Conservation (phyloP, 805 yeast species). For the Saturnispora sanitii region DNA sequence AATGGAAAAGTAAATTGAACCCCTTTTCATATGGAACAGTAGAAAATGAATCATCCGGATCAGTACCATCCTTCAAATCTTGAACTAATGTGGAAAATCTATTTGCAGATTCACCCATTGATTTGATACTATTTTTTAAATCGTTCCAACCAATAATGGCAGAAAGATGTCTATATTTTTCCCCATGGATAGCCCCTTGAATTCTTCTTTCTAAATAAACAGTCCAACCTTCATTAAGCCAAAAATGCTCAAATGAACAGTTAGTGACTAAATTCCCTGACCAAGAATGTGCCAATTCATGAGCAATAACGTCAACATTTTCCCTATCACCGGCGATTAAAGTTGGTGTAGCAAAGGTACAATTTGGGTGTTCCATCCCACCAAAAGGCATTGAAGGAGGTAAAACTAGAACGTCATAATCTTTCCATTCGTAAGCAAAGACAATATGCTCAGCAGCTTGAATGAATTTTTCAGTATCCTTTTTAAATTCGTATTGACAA, state of each 20-base stretch:
- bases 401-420: constrained; percentile 69
- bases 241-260: constrained; percentile 87
- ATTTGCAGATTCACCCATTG: constrained; percentile 46
- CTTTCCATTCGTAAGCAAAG: constrained; percentile 76
- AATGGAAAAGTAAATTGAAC: constrained; percentile 61
- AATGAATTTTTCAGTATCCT: constrained; percentile 74
- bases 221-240: constrained; percentile 96
- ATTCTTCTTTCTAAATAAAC: constrained; percentile 85
- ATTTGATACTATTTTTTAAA: constrained; percentile 51
- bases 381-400: constrained; percentile 80
- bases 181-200: constrained; percentile 69
- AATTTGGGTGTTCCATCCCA: constrained; percentile 92
- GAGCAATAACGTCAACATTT: constrained; percentile 84
- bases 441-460: constrained; percentile 66
- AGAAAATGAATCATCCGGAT: constrained; percentile 86
- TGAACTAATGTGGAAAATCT: constrained; percentile 60
- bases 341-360: constrained; percentile 87
- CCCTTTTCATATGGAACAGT: constrained; percentile 91
- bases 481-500: constrained; percentile 71
- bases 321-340: constrained; percentile 75
- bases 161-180: constrained; percentile 63
- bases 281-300: constrained; percentile 91
- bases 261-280: constrained; percentile 86
- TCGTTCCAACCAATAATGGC: constrained; percentile 88
- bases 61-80: constrained; percentile 55